These are phyloP conservation scores for Aspergillus leporis DNA, from an alignment of 495 filamentous ascomycete genomes.

Conservation along the genomic window DNA sequence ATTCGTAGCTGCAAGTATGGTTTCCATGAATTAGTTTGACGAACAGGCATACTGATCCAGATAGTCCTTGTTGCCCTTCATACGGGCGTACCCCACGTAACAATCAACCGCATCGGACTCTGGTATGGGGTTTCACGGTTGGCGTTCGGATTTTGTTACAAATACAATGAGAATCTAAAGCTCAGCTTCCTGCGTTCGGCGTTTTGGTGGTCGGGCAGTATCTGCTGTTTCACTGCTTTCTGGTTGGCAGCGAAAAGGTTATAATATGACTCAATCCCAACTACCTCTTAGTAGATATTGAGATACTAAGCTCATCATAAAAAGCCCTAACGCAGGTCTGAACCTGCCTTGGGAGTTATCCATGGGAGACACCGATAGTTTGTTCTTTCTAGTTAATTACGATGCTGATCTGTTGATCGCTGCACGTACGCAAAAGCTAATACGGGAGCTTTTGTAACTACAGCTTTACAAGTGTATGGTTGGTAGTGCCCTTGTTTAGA, in stretches of 20 bases:
- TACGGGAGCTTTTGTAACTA: too few species aligned
- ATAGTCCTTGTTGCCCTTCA: conserved; percentile 32
- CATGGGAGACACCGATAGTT: too few species aligned
- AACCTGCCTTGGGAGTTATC: too few species aligned
- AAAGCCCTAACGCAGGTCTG: too few species aligned
- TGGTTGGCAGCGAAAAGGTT: conserved; percentile 31
- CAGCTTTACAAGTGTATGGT: too few species aligned
- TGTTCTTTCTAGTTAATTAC: too few species aligned
- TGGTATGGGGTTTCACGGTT: conserved; percentile 46
- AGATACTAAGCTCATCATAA: too few species aligned
- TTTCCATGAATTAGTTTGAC: neutral
- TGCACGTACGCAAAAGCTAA: too few species aligned
- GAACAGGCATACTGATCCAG: neutral
- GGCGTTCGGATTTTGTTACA: conserved; percentile 40
- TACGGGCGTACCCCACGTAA: conserved; percentile 36
- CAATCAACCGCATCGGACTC: conserved; percentile 44
- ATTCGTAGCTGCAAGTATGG: conserved; percentile 41
- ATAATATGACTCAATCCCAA: conserved; percentile 6
- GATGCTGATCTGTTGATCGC: too few species aligned
- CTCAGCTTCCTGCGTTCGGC: conserved; percentile 43
- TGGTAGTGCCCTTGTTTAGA: too few species aligned
- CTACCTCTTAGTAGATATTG: neutral
- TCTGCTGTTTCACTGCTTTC: conserved; percentile 37
- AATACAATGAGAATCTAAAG: conserved; percentile 33
- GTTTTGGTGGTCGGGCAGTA: conserved; percentile 50